Percentiles rank a stretch among this genome's conserved stretches.
These are phyloP conservation scores for Yamadazyma mexicana DNA, from an alignment of 1,139 yeast species.

Conservation along the genomic window DNA sequence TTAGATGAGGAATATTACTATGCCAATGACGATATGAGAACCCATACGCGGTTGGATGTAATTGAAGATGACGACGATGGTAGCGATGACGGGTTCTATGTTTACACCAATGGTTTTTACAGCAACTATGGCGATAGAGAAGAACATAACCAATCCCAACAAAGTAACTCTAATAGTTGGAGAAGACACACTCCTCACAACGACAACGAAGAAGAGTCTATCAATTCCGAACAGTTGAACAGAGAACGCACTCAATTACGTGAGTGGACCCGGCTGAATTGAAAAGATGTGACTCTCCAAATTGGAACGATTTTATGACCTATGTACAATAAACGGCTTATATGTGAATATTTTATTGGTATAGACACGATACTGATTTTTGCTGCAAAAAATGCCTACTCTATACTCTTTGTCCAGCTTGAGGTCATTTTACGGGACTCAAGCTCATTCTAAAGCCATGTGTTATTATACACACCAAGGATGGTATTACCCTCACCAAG, in stretches of 20 bases:
- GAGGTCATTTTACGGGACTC: no score
- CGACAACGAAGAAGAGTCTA: conserved; percentile 16
- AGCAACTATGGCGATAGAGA: conserved; percentile 18
- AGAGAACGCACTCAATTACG: conserved; percentile 12
- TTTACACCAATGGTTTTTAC: conserved; percentile 47
- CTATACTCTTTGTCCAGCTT: no score
- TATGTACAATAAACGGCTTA: conserved; percentile 10
- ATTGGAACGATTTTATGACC: conserved; percentile 6
- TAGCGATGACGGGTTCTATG: conserved; percentile 49
- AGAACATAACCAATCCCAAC: conserved; percentile 15
- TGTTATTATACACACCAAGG: no score
- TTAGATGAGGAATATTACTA: conserved; percentile 32
- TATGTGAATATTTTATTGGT: no score
- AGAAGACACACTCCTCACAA: conserved; percentile 22
- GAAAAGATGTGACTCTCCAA: no score
- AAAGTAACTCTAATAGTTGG: conserved; percentile 21
- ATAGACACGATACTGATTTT: no score
- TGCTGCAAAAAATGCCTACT: no score
- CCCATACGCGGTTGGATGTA: conserved; percentile 18
- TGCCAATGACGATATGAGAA: conserved; percentile 40
- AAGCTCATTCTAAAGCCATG: no score
- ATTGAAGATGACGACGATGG: conserved; percentile 25
- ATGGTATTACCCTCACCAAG: no score
- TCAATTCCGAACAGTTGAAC: conserved; percentile 16
- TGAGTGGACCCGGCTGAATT: conserved; percentile 6